Evolutionary conservation across 2,329 filamentous ascomycete species (phyloP).

Genomic region (Hymenoscyphus occultus): DNA sequence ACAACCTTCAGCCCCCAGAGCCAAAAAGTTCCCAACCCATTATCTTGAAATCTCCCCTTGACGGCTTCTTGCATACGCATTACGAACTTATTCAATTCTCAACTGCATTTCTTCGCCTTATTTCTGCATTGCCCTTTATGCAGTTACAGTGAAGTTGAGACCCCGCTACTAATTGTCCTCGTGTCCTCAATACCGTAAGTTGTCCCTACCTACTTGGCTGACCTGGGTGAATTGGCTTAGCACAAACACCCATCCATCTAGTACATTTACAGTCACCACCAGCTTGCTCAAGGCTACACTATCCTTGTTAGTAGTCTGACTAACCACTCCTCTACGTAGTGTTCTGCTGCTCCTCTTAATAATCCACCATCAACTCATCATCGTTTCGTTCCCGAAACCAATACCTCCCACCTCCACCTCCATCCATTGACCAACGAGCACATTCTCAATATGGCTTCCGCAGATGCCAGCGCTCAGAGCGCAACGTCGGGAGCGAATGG

Average conservation of each 20-base stretch:
- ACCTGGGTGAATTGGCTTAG: not conserved
- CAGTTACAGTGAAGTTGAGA: slow-evolving; percentile 25
- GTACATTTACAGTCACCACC: not conserved
- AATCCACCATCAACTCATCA: not conserved
- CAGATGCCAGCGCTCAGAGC: slow-evolving; percentile 14
- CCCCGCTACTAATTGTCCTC: slow-evolving; percentile 24
- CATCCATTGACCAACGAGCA: slow-evolving; percentile 11
- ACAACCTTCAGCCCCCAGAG: not conserved
- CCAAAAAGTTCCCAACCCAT: slow-evolving; percentile 1
- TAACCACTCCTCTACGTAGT: not conserved
- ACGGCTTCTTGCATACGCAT: slow-evolving; percentile 25
- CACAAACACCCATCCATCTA: not conserved
- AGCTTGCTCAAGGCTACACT: not conserved
- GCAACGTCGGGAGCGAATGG: slow-evolving; percentile 23
- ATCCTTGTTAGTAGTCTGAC: not conserved
- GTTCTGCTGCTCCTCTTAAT: not conserved
- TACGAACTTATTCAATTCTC: slow-evolving; percentile 12
- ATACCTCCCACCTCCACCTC: slow-evolving; percentile 8
- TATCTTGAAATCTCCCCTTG: slow-evolving; percentile 4
- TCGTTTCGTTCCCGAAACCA: not conserved
- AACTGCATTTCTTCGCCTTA: slow-evolving; percentile 14
- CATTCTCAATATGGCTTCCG: slow-evolving; percentile 30
- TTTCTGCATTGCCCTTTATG: slow-evolving; percentile 28
- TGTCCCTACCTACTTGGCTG: not conserved
- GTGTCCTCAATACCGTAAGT: slow-evolving; percentile 28